phyloP scores from a whole-genome alignment of 2,329 filamentous ascomycete species.

The Penicillium verrucosum region DNA sequence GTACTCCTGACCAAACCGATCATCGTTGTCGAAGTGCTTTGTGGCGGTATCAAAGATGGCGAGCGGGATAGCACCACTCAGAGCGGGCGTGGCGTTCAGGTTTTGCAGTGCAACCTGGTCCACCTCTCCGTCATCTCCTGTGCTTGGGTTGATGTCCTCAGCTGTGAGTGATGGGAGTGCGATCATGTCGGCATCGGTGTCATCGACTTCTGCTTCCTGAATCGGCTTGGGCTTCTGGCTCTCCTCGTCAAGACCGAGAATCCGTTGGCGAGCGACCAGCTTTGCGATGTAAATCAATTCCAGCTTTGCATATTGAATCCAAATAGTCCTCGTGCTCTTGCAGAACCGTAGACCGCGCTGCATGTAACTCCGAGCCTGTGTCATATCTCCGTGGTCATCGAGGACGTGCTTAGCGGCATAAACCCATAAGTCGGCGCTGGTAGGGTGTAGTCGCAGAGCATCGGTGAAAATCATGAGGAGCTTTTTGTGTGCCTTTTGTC shows the following conservation, averaged over 20 bases:
- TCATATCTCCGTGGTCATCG: constrained; percentile 81
- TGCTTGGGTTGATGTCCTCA: constrained; percentile 59
- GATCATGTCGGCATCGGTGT: constrained; percentile 55
- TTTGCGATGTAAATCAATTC: constrained; percentile 91
- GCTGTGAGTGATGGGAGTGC: constrained; percentile 58
- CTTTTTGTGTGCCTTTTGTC: constrained; percentile 62
- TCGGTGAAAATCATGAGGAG: constrained; percentile 59
- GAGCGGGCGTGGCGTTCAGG: constrained; percentile 68
- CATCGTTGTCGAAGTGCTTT: constrained; percentile 69
- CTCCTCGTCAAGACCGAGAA: constrained; percentile 58
- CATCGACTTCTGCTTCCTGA: constrained; percentile 37
- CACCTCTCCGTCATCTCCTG: constrained; percentile 52
- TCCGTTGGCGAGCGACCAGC: constrained; percentile 69
- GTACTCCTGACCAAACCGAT: constrained; percentile 68
- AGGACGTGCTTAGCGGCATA: constrained; percentile 74
- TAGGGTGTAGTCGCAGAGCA: constrained; percentile 80
- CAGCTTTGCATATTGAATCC: constrained; percentile 84
- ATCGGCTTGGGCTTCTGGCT: constrained; percentile 41
- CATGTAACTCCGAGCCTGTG: constrained; percentile 78
- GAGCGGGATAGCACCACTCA: constrained; percentile 89
- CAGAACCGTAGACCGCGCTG: constrained; percentile 88
- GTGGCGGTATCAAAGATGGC: constrained; percentile 86
- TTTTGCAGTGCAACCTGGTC: constrained; percentile 59
- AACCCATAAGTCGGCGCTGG: constrained; percentile 79
- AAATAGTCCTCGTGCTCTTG: constrained; percentile 68